A percentile compares a stretch with the other conserved stretches of the same genome.
These are phyloP conservation scores for Eucalyptus polyanthemos DNA, from an alignment of 345 rosid species.

Conservation along the genomic window DNA sequence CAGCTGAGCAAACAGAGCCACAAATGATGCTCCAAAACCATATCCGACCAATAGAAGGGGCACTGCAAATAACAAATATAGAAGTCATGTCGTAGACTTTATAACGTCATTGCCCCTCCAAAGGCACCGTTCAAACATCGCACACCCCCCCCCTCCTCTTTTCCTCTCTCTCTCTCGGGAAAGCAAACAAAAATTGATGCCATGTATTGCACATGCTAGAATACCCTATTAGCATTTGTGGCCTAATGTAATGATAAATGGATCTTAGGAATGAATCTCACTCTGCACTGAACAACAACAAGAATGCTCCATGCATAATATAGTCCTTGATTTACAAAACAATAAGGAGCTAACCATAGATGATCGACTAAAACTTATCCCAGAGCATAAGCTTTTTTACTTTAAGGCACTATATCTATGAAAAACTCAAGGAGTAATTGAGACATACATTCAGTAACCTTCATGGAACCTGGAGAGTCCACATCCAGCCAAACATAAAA, in stretches of 20 bases:
- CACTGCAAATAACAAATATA: conserved; percentile 31
- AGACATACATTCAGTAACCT: conserved; percentile 83
- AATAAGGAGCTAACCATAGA: not conserved
- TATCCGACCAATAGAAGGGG: conserved; percentile 98
- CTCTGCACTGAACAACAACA: not conserved
- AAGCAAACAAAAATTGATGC: not conserved
- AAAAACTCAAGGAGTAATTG: not conserved
- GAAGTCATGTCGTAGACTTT: not conserved
- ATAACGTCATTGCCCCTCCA: not conserved
- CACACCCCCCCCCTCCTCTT: not conserved
- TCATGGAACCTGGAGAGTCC: conserved; percentile 77
- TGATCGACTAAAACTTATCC: not conserved
- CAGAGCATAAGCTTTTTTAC: not conserved
- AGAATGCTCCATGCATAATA: not conserved
- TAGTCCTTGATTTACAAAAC: not conserved
- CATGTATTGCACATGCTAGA: not conserved
- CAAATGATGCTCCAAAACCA: conserved; percentile 99
- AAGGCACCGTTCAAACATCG: not conserved
- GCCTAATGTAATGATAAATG: not conserved
- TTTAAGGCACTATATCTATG: not conserved
- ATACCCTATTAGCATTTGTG: not conserved
- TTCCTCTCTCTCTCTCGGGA: not conserved
- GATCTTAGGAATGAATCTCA: not conserved
- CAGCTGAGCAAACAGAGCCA: conserved; percentile 97
- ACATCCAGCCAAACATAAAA: conserved; percentile 94